Percentiles rank a stretch among this genome's conserved stretches.
phyloP scores from a whole-genome alignment of 306 rosid species.

The Acacia crassicarpa region DNA sequence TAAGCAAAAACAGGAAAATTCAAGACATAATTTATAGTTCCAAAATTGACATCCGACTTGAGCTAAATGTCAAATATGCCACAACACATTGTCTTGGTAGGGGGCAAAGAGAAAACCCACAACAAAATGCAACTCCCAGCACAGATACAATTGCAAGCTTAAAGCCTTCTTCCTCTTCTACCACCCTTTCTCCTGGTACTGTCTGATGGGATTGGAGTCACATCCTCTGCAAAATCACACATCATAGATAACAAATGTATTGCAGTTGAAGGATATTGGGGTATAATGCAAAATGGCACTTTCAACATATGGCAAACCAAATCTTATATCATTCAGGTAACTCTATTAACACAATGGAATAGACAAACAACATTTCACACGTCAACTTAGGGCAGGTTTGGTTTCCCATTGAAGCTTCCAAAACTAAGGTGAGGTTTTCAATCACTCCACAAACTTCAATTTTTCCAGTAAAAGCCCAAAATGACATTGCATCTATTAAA shows the following conservation, averaged over 20 bases:
- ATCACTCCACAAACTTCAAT: neutral
- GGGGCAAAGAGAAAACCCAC: slow-evolving; percentile 5
- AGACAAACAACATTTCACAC: neutral
- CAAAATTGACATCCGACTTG: slow-evolving; percentile 36
- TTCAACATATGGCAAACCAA: neutral
- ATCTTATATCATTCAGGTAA: neutral
- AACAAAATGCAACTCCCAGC: neutral
- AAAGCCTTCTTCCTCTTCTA: slow-evolving; percentile 82
- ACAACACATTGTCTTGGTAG: slow-evolving; percentile 15
- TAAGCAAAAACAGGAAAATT: neutral
- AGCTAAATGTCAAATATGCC: slow-evolving; percentile 22
- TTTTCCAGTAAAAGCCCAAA: neutral
- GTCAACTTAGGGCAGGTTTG: neutral
- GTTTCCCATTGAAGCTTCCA: neutral
- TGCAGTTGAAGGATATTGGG: neutral
- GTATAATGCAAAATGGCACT: neutral
- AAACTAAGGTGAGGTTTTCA: neutral
- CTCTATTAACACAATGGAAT: neutral
- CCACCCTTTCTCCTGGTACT: slow-evolving; percentile 92
- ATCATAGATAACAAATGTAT: neutral
- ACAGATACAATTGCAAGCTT: slow-evolving; percentile 25
- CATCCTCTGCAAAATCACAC: slow-evolving; percentile 64
- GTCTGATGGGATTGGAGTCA: slow-evolving; percentile 78
- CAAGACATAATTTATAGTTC: slow-evolving; percentile 28
- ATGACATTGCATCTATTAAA: neutral